Conservation (phyloP, 1,284 basidiomycete genomes). For the Neolentinus lepideus region DNA sequence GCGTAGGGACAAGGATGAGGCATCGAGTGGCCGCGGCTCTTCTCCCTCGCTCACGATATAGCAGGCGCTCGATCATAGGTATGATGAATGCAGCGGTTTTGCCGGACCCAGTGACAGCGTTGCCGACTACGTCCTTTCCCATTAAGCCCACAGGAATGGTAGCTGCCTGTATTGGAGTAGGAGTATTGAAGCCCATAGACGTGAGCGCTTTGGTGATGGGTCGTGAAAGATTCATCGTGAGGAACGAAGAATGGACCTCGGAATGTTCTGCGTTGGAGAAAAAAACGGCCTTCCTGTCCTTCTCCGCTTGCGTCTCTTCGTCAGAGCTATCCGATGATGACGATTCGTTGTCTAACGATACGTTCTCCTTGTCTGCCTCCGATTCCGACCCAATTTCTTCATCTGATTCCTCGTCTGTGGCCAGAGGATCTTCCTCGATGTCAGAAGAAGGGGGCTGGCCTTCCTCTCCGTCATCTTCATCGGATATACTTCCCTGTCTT, state of each 20-base stretch:
- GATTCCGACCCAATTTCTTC: slow-evolving; percentile 31
- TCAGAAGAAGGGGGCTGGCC: slow-evolving; percentile 18
- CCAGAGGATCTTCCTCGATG: slow-evolving; percentile 36
- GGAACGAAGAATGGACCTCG: slow-evolving; percentile 60
- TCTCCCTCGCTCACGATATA: slow-evolving; percentile 84
- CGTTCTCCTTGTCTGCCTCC: slow-evolving; percentile 22
- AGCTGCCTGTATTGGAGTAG: slow-evolving; percentile 93
- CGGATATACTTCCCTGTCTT: slow-evolving; percentile 25
- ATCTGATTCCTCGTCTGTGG: slow-evolving; percentile 29
- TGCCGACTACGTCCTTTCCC: slow-evolving; percentile 93
- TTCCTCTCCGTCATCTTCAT: slow-evolving; percentile 25
- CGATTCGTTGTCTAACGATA: slow-evolving; percentile 25
- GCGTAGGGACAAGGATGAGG: slow-evolving; percentile 87
- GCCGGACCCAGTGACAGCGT: slow-evolving; percentile 92
- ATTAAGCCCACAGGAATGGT: slow-evolving; percentile 90
- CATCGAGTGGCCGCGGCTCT: slow-evolving; percentile 90
- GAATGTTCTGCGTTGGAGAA: slow-evolving; percentile 57
- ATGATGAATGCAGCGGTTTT: slow-evolving; percentile 97
- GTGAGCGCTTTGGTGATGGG: slow-evolving; percentile 85
- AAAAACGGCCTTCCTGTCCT: slow-evolving; percentile 79
- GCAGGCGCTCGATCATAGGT: slow-evolving; percentile 86
- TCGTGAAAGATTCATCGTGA: slow-evolving; percentile 84
- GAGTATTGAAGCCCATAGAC: slow-evolving; percentile 73
- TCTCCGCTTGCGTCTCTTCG: slow-evolving; percentile 64
- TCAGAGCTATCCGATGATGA: slow-evolving; percentile 45